Conservation (phyloP, 2,329 filamentous ascomycete genomes). For the Aspergillus ochraceoroseus region DNA sequence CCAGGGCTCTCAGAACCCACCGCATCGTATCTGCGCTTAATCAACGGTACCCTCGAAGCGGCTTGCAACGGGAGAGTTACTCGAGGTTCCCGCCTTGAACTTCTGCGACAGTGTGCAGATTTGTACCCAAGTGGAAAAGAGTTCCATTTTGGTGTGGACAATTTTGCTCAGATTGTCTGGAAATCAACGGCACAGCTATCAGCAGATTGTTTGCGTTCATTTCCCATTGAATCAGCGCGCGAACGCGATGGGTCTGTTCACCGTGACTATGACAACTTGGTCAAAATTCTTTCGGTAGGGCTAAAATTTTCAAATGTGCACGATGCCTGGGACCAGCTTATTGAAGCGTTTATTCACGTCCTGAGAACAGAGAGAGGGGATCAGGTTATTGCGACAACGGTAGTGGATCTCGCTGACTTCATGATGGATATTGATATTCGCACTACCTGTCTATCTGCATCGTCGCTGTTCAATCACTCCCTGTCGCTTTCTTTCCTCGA, state of each 20-base stretch:
- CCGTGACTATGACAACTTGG: conserved; percentile 64
- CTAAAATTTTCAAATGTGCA: conserved; percentile 28
- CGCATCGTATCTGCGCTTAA: conserved; percentile 27
- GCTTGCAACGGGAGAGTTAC: conserved; percentile 34
- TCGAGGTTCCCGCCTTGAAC: conserved; percentile 36
- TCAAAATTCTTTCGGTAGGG: conserved; percentile 63
- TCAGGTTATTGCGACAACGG: conserved; percentile 58
- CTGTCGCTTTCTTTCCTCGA: conserved; percentile 33
- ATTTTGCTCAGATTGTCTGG: conserved; percentile 33
- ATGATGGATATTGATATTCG: conserved; percentile 36
- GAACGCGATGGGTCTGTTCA: conserved; percentile 51
- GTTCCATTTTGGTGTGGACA: conserved; percentile 8
- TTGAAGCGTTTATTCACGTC: conserved; percentile 53
- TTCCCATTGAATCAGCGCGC: conserved; percentile 38
- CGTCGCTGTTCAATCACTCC: conserved; percentile 31
- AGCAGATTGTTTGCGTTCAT: conserved; percentile 39
- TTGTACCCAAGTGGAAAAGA: conserved; percentile 21
- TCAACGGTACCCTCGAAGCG: conserved; percentile 31
- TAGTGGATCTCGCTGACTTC: conserved; percentile 64
- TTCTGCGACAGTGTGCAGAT: conserved; percentile 37
- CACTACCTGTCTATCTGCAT: conserved; percentile 35
- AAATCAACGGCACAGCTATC: conserved; percentile 33
- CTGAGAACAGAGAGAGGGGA: conserved; percentile 63
- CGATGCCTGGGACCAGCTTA: conserved; percentile 49
- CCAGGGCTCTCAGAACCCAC: conserved; percentile 19